These are phyloP conservation scores for Pseudocercospora fuligena DNA, from an alignment of 2,329 filamentous ascomycete species.

Conservation along the genomic window DNA sequence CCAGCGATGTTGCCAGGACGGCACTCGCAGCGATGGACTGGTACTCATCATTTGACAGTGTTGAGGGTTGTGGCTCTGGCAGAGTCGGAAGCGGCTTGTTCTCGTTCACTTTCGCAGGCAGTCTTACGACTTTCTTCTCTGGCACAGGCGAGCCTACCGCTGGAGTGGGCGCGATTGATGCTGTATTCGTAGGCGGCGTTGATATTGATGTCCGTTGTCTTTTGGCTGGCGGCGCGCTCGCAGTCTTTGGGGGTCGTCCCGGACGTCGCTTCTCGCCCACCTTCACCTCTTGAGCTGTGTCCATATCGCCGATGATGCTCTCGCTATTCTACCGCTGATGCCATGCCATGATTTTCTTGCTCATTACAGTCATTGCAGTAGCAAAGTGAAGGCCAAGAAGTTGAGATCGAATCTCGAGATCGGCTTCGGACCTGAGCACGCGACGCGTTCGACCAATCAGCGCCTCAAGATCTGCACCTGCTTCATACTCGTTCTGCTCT, in stretches of 20 bases:
- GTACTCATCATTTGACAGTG: constrained; percentile 68
- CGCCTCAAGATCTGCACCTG: background rate
- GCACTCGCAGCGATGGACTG: constrained; percentile 77
- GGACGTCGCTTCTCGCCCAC: constrained; percentile 36
- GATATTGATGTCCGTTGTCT: constrained; percentile 26
- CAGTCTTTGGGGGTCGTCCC: constrained; percentile 30
- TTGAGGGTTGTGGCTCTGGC: constrained; percentile 66
- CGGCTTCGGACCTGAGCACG: background rate
- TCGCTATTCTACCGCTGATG: background rate
- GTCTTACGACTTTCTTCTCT: constrained; percentile 35
- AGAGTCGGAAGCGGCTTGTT: constrained; percentile 74
- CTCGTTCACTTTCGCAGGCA: constrained; percentile 68
- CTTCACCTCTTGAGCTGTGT: constrained; percentile 10
- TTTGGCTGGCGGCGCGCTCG: constrained; percentile 32
- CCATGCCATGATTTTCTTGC: background rate
- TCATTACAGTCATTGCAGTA: background rate
- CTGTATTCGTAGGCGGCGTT: constrained; percentile 19
- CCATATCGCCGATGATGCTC: constrained; percentile 13
- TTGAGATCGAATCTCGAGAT: background rate
- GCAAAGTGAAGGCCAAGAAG: background rate
- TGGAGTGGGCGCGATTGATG: constrained; percentile 9
- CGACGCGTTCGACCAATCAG: background rate
- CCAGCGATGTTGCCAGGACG: constrained; percentile 73
- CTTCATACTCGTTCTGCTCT: background rate
- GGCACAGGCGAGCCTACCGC: constrained; percentile 25